Conservation (phyloP, 768 basidiomycete genomes). For the Macrolepiota fuliginosa region DNA sequence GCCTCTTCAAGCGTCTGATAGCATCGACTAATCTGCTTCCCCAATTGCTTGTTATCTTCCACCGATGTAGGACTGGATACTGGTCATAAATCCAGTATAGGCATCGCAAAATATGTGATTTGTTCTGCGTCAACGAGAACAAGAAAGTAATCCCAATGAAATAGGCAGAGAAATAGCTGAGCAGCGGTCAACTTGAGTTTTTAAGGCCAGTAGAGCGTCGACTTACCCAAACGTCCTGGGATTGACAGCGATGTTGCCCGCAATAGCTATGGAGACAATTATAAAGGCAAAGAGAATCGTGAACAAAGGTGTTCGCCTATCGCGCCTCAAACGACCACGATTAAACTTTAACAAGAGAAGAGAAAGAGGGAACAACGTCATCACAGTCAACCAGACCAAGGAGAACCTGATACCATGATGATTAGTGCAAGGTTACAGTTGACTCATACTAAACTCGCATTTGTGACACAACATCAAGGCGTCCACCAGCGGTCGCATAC, state of each 20-base stretch:
- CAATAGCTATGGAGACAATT: constrained; percentile 42
- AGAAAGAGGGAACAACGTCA: constrained; percentile 62
- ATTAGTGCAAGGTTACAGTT: background rate
- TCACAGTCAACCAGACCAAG: constrained; percentile 63
- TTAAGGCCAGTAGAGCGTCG: background rate
- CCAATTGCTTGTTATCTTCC: constrained; percentile 36
- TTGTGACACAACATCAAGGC: constrained; percentile 51
- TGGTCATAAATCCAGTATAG: constrained; percentile 67
- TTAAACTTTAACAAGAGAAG: constrained; percentile 63
- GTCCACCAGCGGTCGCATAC: constrained; percentile 58
- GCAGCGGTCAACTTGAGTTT: constrained; percentile 3
- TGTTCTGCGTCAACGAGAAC: constrained; percentile 52
- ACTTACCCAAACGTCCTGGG: constrained; percentile 54
- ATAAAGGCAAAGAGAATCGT: constrained; percentile 40
- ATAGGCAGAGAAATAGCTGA: constrained; percentile 64
- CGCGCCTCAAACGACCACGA: constrained; percentile 53
- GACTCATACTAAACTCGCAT: constrained; percentile 36
- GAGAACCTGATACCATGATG: constrained; percentile 46
- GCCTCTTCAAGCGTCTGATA: constrained; percentile 46
- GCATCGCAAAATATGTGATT: constrained; percentile 49
- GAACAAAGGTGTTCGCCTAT: constrained; percentile 34
- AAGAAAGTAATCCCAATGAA: constrained; percentile 45
- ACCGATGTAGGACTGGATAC: constrained; percentile 43
- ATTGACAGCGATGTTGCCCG: constrained; percentile 60
- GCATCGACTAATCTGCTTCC: constrained; percentile 38